phyloP scores from a whole-genome alignment of 768 basidiomycete species.

The Mycena sanguinolenta region DNA sequence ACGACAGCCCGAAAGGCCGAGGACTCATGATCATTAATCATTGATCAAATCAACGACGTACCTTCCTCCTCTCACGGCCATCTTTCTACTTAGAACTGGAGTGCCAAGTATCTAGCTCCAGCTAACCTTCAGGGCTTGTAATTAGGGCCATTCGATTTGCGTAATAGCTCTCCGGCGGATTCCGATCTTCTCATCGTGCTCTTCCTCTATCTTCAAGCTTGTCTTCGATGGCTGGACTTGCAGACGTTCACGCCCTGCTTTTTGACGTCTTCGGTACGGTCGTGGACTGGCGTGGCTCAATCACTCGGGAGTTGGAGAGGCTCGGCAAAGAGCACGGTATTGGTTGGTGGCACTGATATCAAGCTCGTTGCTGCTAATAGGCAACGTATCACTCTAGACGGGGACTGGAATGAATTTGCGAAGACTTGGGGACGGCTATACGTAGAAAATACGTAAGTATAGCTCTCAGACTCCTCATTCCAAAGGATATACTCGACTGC shows the following conservation, averaged over 20 bases:
- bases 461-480: neutral
- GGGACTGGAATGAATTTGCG: conserved; percentile 64
- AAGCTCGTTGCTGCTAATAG: neutral
- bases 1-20: no score
- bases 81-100: no score
- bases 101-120: no score
- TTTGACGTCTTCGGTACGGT: conserved; percentile 68
- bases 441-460: conserved; percentile 55
- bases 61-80: no score
- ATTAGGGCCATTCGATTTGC: no score
- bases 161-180: no score
- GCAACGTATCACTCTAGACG: conserved; percentile 22
- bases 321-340: conserved; percentile 46
- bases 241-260: conserved; percentile 55
- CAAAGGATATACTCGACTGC: no score
- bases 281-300: conserved; percentile 58
- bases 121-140: no score
- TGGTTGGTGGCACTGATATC: conserved; percentile 35
- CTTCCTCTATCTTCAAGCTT: no score
- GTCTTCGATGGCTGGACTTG: conserved; percentile 11
- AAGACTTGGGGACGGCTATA: conserved; percentile 71
- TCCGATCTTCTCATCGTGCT: neutral
- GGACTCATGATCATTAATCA: no score
- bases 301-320: conserved; percentile 47
- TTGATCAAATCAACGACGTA: no score